Percentiles rank a stretch among this genome's conserved stretches.
These are phyloP conservation scores for Lunasporangiospora selenospora DNA, from an alignment of 192 early-diverging fungal species.

Conservation along the genomic window DNA sequence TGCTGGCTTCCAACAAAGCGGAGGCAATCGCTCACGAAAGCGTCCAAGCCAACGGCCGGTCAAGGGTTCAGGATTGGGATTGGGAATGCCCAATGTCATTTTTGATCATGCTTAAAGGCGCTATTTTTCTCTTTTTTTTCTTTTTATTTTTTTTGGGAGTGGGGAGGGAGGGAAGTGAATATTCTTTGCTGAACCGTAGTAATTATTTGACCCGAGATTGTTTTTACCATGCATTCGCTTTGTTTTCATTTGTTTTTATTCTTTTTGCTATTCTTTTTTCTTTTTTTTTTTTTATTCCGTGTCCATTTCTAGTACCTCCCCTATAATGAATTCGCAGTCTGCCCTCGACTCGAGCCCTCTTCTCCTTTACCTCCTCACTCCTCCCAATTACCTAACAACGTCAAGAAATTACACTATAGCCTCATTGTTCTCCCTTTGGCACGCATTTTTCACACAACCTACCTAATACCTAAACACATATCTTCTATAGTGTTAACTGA, in stretches of 20 bases:
- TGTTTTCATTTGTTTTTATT: too few relatives aligned
- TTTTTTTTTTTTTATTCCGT: not conserved
- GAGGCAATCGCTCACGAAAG: constrained; percentile 7
- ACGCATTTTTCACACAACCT: not conserved
- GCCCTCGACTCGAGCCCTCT: too few relatives aligned
- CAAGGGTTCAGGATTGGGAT: not conserved
- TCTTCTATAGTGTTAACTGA: not conserved
- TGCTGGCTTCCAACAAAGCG: not conserved
- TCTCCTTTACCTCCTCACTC: not conserved
- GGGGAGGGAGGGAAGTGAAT: too few relatives aligned
- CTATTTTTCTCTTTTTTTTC: not conserved
- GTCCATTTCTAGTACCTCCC: not conserved
- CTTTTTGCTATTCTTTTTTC: constrained; percentile 1
- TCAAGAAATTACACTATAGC: not conserved
- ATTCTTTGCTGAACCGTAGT: too few relatives aligned
- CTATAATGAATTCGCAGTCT: too few relatives aligned
- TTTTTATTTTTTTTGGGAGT: not conserved
- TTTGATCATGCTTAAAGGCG: constrained; percentile 8
- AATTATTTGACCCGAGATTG: too few relatives aligned
- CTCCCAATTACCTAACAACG: not conserved
- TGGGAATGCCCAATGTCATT: constrained; percentile 12
- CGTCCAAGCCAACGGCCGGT: constrained; percentile 15
- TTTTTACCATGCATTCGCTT: too few relatives aligned
- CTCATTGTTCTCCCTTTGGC: constrained; percentile 6
- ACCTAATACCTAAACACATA: not conserved